Evolutionary conservation across 805 yeast species (phyloP).

Genomic region (Sugiyamaella valdiviana): DNA sequence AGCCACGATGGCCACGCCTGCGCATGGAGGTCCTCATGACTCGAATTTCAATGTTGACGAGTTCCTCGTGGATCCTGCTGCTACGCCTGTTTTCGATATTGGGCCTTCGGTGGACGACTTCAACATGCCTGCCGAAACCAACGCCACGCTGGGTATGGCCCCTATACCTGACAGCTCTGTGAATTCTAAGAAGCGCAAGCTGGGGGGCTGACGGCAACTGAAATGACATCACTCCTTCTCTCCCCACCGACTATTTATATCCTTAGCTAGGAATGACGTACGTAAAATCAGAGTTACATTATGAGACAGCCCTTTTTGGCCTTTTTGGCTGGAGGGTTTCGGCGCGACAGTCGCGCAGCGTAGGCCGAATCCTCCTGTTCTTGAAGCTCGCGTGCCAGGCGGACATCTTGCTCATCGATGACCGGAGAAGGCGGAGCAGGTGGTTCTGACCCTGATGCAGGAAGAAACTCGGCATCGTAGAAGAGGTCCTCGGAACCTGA

Average conservation of each 20-base stretch:
- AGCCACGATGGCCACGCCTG: conserved; percentile 1
- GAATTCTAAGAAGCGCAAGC: conserved; percentile 1
- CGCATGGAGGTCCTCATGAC: conserved; percentile 1
- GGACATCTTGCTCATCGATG: conserved; percentile 23
- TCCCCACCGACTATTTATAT: not conserved
- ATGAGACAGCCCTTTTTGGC: conserved; percentile 15
- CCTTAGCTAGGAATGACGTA: not conserved
- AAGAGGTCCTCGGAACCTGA: conserved; percentile 66
- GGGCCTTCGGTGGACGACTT: conserved; percentile 1
- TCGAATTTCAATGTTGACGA: conserved; percentile 24
- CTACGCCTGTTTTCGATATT: conserved; percentile 4
- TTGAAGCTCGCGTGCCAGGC: conserved; percentile 31
- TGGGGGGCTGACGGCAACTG: not conserved
- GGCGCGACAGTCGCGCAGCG: conserved; percentile 3
- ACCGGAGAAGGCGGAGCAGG: not conserved
- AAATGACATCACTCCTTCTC: not conserved
- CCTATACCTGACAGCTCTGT: not conserved
- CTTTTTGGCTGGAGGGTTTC: conserved; percentile 8
- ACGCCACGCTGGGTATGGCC: not conserved
- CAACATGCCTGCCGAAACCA: not conserved
- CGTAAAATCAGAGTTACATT: conserved; percentile 6
- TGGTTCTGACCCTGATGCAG: conserved; percentile 24
- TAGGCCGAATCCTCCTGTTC: conserved; percentile 23
- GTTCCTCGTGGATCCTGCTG: conserved; percentile 20
- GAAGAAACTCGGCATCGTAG: conserved; percentile 59